These are phyloP conservation scores for Didymella lethalis DNA, from an alignment of 2,329 filamentous ascomycete species.

Conservation along the genomic window DNA sequence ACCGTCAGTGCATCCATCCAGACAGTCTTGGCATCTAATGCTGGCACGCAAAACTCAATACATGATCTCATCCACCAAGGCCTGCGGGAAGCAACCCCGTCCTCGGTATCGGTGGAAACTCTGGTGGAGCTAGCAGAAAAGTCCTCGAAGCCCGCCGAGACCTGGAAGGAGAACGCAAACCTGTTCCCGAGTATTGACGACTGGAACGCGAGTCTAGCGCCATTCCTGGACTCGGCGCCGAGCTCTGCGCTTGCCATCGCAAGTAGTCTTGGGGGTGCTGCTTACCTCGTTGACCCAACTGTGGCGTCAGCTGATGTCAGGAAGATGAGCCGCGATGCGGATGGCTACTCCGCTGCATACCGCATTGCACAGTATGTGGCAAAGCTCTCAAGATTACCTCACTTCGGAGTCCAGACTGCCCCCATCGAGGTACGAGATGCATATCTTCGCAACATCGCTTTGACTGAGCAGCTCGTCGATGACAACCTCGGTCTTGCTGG, in stretches of 20 bases:
- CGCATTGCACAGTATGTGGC: conserved; percentile 77
- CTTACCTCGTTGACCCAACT: conserved; percentile 65
- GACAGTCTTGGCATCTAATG: conserved; percentile 48
- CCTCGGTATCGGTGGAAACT: conserved; percentile 60
- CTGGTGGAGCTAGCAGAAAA: conserved; percentile 64
- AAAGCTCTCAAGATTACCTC: conserved; percentile 61
- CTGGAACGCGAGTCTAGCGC: conserved; percentile 71
- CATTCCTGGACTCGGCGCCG: conserved; percentile 62
- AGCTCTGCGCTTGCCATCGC: conserved; percentile 75
- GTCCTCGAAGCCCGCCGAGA: conserved; percentile 48
- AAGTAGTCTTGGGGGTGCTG: conserved; percentile 73
- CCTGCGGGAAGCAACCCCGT: conserved; percentile 55
- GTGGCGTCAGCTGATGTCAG: conserved; percentile 29
- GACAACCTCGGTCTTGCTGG: conserved; percentile 67
- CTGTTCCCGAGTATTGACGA: conserved; percentile 69
- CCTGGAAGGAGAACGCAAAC: conserved; percentile 48
- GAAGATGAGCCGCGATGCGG: conserved; percentile 66
- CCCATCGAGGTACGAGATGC: conserved; percentile 28
- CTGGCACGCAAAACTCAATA: conserved; percentile 55
- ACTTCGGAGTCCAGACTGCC: conserved; percentile 48
- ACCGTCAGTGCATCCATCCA: conserved; percentile 50
- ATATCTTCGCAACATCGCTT: conserved; percentile 60
- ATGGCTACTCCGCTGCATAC: conserved; percentile 75
- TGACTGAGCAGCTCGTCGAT: conserved; percentile 65
- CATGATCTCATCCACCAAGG: conserved; percentile 62